Evolutionary conservation across 2,329 filamentous ascomycete species (phyloP).

Genomic region (Cladosporium colombiae): DNA sequence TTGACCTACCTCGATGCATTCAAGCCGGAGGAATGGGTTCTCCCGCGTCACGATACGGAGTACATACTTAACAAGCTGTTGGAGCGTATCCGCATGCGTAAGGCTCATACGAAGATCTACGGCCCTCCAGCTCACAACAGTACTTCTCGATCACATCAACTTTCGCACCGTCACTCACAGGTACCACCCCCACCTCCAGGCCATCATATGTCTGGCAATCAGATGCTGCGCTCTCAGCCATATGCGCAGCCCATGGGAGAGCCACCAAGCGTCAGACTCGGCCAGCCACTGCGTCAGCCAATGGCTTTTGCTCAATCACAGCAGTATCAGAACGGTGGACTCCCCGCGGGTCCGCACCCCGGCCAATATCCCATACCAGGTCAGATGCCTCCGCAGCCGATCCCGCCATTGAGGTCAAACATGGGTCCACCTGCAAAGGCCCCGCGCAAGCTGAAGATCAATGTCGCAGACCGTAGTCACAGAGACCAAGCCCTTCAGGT

Average conservation of each 20-base stretch:
- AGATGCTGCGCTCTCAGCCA: constrained; percentile 6
- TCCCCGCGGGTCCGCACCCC: background rate
- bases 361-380: background rate
- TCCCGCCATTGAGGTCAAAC: background rate
- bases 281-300: constrained; percentile 3
- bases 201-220: background rate
- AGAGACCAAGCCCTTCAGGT: background rate
- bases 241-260: background rate
- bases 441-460: constrained; percentile 9
- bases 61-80: constrained; percentile 28
- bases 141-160: background rate
- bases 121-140: constrained; percentile 15
- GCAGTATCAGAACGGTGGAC: background rate
- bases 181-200: background rate
- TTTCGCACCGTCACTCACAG: background rate
- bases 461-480: background rate
- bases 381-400: constrained; percentile 1
- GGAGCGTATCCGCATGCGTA: constrained; percentile 32
- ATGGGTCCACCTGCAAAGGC: background rate
- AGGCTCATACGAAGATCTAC: constrained; percentile 31
- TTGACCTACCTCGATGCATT: constrained; percentile 33
- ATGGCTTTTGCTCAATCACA: constrained; percentile 6
- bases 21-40: constrained; percentile 30
- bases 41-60: constrained; percentile 25
- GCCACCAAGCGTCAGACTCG: background rate